Conservation (phyloP, 345 rosid species). For the Sisymbrium irio region DNA sequence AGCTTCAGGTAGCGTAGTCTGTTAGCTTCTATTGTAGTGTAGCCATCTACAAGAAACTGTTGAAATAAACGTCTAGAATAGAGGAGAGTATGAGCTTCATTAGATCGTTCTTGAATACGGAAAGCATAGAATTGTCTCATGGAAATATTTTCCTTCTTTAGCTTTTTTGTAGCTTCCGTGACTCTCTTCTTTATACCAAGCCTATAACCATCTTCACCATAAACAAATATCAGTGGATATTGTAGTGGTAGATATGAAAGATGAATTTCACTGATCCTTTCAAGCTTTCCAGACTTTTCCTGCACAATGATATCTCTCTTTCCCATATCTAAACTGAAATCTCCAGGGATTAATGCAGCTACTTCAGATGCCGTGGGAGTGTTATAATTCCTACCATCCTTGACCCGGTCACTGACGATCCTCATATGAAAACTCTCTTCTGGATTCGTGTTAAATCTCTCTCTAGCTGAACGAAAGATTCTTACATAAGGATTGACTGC, state of each 20-base stretch:
- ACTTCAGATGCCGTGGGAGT: not conserved
- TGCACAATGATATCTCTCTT: not conserved
- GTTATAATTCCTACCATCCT: not conserved
- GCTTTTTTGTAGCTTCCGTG: not conserved
- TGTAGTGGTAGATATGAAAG: not conserved
- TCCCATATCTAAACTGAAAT: not conserved
- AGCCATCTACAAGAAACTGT: not conserved
- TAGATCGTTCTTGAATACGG: not conserved
- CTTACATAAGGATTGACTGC: not conserved
- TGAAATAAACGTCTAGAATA: not conserved
- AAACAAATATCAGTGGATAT: not conserved
- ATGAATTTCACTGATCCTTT: not conserved
- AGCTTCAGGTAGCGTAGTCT: not conserved
- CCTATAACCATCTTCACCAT: not conserved
- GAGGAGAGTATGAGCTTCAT: not conserved
- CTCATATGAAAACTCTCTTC: not conserved
- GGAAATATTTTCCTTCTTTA: not conserved
- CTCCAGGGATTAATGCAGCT: not conserved
- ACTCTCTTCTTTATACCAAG: not conserved
- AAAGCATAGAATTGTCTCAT: not conserved
- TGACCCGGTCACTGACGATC: not conserved
- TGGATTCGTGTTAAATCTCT: not conserved
- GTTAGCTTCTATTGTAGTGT: not conserved
- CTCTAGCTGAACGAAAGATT: not conserved
- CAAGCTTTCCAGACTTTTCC: not conserved